Conservation (phyloP, 139 green algal genomes). For the Spirogloea muscicola region DNA sequence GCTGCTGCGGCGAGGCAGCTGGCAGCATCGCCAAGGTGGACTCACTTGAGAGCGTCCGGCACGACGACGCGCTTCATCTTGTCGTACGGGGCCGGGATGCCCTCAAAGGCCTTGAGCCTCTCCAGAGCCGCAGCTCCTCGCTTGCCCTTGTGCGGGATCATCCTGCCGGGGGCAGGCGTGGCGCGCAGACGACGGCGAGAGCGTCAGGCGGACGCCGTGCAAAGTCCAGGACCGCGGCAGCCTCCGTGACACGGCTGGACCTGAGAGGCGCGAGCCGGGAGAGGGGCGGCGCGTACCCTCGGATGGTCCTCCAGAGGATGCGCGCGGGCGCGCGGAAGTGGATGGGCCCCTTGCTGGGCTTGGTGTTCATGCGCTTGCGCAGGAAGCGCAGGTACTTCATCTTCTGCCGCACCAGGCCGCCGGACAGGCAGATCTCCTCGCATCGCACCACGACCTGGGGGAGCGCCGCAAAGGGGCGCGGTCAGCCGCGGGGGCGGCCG, state of each 20-base stretch:
- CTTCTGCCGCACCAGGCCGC: slow-evolving; percentile 93
- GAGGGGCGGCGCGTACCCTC: no score
- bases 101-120: slow-evolving; percentile 93
- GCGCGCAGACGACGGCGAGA: no score
- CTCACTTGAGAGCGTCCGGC: slow-evolving; percentile 86
- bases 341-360: slow-evolving; percentile 83
- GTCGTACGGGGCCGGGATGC: slow-evolving; percentile 84
- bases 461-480: no score
- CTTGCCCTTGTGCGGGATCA: slow-evolving; percentile 97
- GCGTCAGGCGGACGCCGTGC: no score
- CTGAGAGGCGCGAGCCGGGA: no score
- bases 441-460: slow-evolving; percentile 83
- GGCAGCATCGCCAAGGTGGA: no score
- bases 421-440: slow-evolving; percentile 93
- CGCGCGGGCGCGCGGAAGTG: slow-evolving; percentile 88
- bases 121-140: slow-evolving; percentile 89
- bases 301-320: slow-evolving; percentile 88
- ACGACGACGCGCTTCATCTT: slow-evolving; percentile 94
- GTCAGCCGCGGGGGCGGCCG: no score
- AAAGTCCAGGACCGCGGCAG: no score
- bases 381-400: slow-evolving; percentile 70
- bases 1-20: no score
- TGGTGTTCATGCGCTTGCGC: slow-evolving; percentile 88
- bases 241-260: no score
- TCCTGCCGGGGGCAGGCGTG: no score